Conservation (phyloP, 2,329 filamentous ascomycete genomes). For the Talaromyces sp. region DNA sequence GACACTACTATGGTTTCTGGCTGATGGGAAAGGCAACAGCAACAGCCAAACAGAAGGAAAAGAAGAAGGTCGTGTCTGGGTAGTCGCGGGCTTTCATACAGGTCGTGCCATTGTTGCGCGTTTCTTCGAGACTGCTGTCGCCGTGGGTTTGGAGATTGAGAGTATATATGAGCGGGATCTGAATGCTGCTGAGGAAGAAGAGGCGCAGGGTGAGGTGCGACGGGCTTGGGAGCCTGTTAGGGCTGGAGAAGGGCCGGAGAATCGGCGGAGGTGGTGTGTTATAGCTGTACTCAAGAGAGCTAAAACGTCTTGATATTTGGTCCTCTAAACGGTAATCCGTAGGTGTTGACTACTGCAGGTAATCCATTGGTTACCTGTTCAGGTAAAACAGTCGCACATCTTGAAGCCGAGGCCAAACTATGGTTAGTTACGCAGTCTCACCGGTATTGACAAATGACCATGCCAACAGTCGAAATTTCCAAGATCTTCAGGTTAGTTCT, state of each 20-base stretch:
- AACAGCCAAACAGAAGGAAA: too few species aligned
- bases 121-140: constrained; percentile 49
- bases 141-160: constrained; percentile 46
- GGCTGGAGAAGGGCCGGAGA: constrained; percentile 46
- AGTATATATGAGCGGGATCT: constrained; percentile 53
- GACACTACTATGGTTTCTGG: constrained; percentile 54
- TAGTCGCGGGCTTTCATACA: constrained; percentile 57
- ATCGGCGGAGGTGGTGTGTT: constrained; percentile 55
- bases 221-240: constrained; percentile 40
- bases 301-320: not conserved
- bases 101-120: constrained; percentile 50
- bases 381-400: too few species aligned
- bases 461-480: not conserved
- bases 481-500: not conserved
- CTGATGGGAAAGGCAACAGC: constrained; percentile 24
- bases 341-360: too few species aligned
- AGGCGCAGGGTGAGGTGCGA: constrained; percentile 41
- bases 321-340: too few species aligned
- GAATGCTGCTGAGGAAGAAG: constrained; percentile 27
- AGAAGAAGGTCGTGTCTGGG: constrained; percentile 37
- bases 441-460: not conserved
- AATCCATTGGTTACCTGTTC: too few species aligned
- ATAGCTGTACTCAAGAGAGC: constrained; percentile 41
- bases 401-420: too few species aligned
- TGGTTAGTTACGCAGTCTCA: too few species aligned